phyloP scores from a whole-genome alignment of 345 rosid species.

The Jatropha curcas region DNA sequence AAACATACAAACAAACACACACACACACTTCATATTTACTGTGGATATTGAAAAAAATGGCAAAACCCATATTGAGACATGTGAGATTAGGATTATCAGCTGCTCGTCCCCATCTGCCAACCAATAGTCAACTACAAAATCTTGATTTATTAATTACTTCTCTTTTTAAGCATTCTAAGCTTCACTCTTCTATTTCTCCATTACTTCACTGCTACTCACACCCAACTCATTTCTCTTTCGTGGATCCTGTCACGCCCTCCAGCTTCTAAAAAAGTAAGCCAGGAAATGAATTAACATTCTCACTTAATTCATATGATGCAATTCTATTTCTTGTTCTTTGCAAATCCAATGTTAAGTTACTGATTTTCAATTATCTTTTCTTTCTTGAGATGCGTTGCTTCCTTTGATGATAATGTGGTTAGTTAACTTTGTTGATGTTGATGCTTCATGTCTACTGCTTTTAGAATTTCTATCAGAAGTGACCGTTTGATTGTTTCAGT shows the following conservation, averaged over 20 bases:
- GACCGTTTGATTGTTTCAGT: too few relatives aligned
- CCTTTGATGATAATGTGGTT: not conserved
- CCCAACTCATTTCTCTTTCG: too few relatives aligned
- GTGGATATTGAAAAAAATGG: not conserved
- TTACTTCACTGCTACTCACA: not conserved
- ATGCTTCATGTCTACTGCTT: too few relatives aligned
- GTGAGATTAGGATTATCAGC: not conserved
- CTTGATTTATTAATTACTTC: not conserved
- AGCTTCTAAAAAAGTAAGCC: not conserved
- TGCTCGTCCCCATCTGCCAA: slow-evolving; percentile 10
- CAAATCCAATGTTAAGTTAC: too few relatives aligned
- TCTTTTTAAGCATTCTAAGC: not conserved
- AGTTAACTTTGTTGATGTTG: too few relatives aligned
- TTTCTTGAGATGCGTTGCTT: too few relatives aligned
- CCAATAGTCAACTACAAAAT: slow-evolving; percentile 18
- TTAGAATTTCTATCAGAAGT: too few relatives aligned
- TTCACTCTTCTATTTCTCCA: not conserved
- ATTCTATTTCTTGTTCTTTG: not conserved
- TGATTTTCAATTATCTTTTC: too few relatives aligned
- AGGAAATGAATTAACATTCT: not conserved
- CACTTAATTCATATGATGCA: too few relatives aligned
- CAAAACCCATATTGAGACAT: not conserved
- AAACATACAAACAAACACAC: too few relatives aligned
- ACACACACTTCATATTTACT: not conserved
- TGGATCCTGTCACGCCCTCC: not conserved